Conservation (phyloP, 192 early-diverging fungal genomes). For the Chytriomyces sp. region DNA sequence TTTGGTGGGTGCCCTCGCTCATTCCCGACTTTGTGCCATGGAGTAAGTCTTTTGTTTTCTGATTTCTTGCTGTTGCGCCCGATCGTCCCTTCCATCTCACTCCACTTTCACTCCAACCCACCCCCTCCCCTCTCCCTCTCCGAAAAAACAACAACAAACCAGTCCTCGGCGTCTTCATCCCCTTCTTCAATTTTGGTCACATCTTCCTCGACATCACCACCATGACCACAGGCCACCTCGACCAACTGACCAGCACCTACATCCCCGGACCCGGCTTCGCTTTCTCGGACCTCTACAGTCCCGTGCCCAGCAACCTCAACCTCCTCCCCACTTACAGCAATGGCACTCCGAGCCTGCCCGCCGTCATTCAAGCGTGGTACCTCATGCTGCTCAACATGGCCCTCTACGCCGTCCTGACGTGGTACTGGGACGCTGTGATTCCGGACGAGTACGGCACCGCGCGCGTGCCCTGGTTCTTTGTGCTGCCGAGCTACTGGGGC, state of each 20-base stretch:
- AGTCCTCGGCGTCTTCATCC: constrained; percentile 32
- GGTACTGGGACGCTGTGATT: constrained; percentile 78
- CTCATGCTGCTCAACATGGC: constrained; percentile 66
- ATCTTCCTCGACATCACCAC: constrained; percentile 75
- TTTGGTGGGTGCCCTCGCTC: constrained; percentile 51
- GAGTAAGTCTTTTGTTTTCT: constrained; percentile 26
- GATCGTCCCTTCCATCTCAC: constrained; percentile 42
- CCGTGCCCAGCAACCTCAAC: constrained; percentile 38
- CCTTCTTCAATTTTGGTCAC: constrained; percentile 52
- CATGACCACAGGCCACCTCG: constrained; percentile 52
- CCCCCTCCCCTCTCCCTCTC: not conserved
- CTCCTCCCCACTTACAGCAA: constrained; percentile 50
- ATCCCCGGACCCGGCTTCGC: constrained; percentile 71
- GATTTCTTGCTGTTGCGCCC: constrained; percentile 1
- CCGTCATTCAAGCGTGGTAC: constrained; percentile 65
- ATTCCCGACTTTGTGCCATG: constrained; percentile 24
- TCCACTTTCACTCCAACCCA: not conserved
- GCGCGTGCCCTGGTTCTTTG: constrained; percentile 60
- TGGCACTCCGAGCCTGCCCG: constrained; percentile 55
- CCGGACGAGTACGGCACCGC: constrained; percentile 73
- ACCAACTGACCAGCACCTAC: constrained; percentile 58
- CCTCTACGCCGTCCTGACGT: constrained; percentile 61
- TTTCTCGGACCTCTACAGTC: constrained; percentile 52
- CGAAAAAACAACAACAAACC: not conserved
- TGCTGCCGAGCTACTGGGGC: constrained; percentile 73